Base-by-base conservation (phyloP, 2,329 filamentous ascomycete species). In the Acephala macrosclerotiorum region DNA sequence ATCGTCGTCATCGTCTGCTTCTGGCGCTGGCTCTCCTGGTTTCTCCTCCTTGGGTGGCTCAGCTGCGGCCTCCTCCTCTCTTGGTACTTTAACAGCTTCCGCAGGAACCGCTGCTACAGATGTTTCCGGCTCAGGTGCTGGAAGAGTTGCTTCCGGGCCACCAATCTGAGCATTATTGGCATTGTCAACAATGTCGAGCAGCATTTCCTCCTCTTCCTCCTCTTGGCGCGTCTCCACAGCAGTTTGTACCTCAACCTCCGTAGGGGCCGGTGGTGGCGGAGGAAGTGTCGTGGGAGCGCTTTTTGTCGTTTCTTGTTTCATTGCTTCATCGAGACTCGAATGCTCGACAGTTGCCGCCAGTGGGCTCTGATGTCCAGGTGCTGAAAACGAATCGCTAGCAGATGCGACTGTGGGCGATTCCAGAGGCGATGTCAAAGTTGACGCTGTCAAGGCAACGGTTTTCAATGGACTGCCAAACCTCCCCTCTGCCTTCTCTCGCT, bases 391-490 rank as follows among this genome's bases (percentile, higher is more conserved):
- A 16, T 60, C 49, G 12, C 56, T 55, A 26, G 36, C 29, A 22
- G 38, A 53, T 18, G 53, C 33, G 22, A 53, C 45, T 6, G 62
- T 60, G 1, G 72, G 70, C 14, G 72, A 67, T 26, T 68, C 62
- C 0, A 70, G 38, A 25, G 74, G 74, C 18, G 74, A 71, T n/a
- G 69, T 68, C n/a, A 75, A 57, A 9, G 70, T 68, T 14, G 74
- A 76, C 9, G 70, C 73, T 25, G 72, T 65, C 22, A 75, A 53
- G 8, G 71, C 73, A 16, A 75, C 64, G 61, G 72, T 70, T 36
- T 75, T 75, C 56, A 76, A 63, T 12, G 74, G 74, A 64, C 74
- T 75, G 47, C 74, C 74, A 38, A 62, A 62, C 56, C 68, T 74
- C 22, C 56, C 67, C 57, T 74, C 72, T 11, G 53, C 49, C 33